A percentile compares a stretch with the other conserved stretches of the same genome.
These are phyloP conservation scores for Vigna reflexopilosa DNA, from an alignment of 306 rosid species.

Conservation along the genomic window DNA sequence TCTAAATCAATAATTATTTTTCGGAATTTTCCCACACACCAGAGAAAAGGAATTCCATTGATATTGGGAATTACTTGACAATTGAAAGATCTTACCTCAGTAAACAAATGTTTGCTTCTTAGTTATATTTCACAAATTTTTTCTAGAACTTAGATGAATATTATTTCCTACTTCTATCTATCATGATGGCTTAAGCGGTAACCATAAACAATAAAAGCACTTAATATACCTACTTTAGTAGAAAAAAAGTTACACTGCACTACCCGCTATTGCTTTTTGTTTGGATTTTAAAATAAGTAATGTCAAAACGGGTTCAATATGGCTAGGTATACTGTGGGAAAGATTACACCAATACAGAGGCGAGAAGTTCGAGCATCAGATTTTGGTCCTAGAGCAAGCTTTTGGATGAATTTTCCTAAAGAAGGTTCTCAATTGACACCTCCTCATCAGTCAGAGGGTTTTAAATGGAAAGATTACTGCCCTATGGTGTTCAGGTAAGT, in stretches of 20 bases:
- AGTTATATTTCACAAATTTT: constrained; percentile 40
- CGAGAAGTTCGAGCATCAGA: constrained; percentile 93
- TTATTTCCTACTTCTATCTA: constrained; percentile 14
- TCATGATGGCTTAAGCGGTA: constrained; percentile 7
- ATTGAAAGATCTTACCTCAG: constrained; percentile 37
- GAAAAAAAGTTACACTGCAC: constrained; percentile 18
- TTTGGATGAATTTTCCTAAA: constrained; percentile 98
- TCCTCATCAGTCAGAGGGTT: constrained; percentile 93
- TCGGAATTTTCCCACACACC: not conserved
- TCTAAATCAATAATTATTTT: not conserved
- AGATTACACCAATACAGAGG: constrained; percentile 95
- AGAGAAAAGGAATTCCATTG: not conserved
- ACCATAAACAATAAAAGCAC: constrained; percentile 27
- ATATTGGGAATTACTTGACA: constrained; percentile 32
- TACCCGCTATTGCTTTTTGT: constrained; percentile 28
- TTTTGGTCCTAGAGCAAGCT: constrained; percentile 97
- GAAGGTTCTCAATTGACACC: constrained; percentile 98
- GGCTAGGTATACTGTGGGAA: constrained; percentile 96
- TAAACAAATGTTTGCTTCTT: constrained; percentile 35
- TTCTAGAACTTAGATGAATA: constrained; percentile 13
- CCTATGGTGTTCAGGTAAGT: constrained; percentile 98
- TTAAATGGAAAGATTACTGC: constrained; percentile 98
- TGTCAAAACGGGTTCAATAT: constrained; percentile 53
- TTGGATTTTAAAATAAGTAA: constrained; percentile 42
- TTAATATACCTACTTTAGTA: constrained; percentile 17